A percentile compares a stretch with the other conserved stretches of the same genome.
Evolutionary conservation across 331 rosid genomes (phyloP).

Genomic region (Quercus tomentella): DNA sequence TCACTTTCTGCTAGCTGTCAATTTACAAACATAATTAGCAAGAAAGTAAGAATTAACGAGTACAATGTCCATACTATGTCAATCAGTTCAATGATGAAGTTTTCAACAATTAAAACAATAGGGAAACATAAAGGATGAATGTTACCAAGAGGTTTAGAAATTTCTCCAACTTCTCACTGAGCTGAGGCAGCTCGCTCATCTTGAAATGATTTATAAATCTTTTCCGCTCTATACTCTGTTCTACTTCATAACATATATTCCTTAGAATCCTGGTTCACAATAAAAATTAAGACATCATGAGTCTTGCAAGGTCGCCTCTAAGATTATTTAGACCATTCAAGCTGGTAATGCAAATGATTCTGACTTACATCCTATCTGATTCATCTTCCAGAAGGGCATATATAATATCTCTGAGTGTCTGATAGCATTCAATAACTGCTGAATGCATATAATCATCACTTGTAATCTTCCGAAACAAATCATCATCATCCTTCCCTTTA

Average conservation of each 20-base stretch:
- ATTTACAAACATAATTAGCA: conserved; percentile 11
- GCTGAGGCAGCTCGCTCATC: conserved; percentile 75
- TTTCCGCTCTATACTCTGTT: conserved; percentile 15
- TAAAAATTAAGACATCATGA: conserved; percentile 20
- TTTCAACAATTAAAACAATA: conserved; percentile 5
- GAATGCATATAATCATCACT: conserved; percentile 72
- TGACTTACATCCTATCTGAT: conserved; percentile 60
- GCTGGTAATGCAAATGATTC: conserved; percentile 3
- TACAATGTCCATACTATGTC: neutral
- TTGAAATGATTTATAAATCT: conserved; percentile 61
- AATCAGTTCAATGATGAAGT: neutral
- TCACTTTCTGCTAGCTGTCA: conserved; percentile 54
- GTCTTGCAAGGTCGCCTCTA: neutral
- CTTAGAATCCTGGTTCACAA: conserved; percentile 46
- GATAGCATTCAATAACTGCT: conserved; percentile 89
- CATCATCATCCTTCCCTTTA: conserved; percentile 69
- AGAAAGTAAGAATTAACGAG: neutral
- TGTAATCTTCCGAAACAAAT: conserved; percentile 66
- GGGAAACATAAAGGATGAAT: conserved; percentile 10
- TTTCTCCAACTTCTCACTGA: conserved; percentile 84
- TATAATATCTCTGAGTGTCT: conserved; percentile 69
- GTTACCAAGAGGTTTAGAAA: conserved; percentile 70
- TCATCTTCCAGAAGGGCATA: conserved; percentile 39
- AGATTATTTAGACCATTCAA: neutral
- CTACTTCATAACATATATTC: conserved; percentile 39